phyloP scores from a whole-genome alignment of 768 basidiomycete species.

The Dentipellis fragilis region DNA sequence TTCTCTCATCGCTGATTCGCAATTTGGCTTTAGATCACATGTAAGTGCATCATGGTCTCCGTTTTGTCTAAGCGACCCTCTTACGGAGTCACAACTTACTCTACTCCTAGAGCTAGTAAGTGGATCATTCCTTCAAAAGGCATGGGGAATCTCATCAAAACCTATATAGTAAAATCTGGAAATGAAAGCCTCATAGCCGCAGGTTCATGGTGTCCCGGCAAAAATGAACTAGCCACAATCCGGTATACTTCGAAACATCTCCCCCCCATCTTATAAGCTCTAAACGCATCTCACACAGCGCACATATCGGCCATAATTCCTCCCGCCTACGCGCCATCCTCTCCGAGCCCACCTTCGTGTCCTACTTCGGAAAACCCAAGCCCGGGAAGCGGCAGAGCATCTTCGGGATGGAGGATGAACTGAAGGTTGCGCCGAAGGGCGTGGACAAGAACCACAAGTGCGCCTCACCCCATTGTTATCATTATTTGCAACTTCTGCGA shows the following conservation, averaged over 20 bases:
- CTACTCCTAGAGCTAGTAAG: constrained; percentile 16
- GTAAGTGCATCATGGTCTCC: constrained; percentile 24
- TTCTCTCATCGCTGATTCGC: background rate
- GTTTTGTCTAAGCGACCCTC: constrained; percentile 1
- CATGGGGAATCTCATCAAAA: background rate
- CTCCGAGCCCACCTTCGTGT: constrained; percentile 58
- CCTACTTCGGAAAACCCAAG: constrained; percentile 62
- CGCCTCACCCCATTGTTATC: constrained; percentile 11
- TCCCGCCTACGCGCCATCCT: constrained; percentile 57
- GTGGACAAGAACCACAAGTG: constrained; percentile 74
- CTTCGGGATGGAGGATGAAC: constrained; percentile 79
- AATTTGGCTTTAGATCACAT: constrained; percentile 42
- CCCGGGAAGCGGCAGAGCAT: constrained; percentile 63
- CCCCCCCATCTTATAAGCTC: background rate
- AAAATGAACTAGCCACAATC: constrained; percentile 70
- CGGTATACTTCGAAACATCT: constrained; percentile 31
- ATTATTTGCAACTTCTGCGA: background rate
- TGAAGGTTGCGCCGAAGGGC: constrained; percentile 90
- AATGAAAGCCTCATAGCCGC: constrained; percentile 66
- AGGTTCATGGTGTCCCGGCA: constrained; percentile 71
- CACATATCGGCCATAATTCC: constrained; percentile 54
- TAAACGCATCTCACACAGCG: constrained; percentile 23
- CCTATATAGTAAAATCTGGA: constrained; percentile 49
- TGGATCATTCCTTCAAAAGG: constrained; percentile 2
- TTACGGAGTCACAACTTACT: background rate